A percentile compares a stretch with the other conserved stretches of the same genome.
Conservation (phyloP, 768 basidiomycete species). For the Boletus speciosus region DNA sequence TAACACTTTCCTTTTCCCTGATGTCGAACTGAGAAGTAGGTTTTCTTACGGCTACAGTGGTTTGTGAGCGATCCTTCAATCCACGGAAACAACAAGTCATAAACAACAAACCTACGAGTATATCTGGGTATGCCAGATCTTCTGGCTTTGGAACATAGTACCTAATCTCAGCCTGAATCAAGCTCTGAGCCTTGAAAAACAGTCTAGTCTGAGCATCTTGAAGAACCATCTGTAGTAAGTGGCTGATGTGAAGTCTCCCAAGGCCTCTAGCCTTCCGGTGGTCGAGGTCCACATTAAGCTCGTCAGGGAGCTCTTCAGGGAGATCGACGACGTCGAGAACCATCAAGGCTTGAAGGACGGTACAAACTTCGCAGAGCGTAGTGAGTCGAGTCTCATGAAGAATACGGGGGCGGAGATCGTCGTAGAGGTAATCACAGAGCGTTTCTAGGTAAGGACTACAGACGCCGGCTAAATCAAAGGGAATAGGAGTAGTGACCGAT, state of each 20-base stretch:
- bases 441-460: conserved; percentile 85
- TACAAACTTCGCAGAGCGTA: conserved; percentile 92
- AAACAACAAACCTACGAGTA: conserved; percentile 58
- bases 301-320: conserved; percentile 28
- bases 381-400: conserved; percentile 88
- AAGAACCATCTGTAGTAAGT: conserved; percentile 81
- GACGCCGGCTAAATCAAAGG: conserved; percentile 5
- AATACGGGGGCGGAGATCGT: conserved; percentile 92
- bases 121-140: conserved; percentile 86
- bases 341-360: conserved; percentile 94
- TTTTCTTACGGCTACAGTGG: conserved; percentile 43
- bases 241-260: conserved; percentile 69
- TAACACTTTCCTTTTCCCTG: conserved; percentile 67
- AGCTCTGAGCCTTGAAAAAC: conserved; percentile 93
- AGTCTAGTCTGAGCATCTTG: conserved; percentile 95
- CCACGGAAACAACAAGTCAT: neutral
- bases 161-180: conserved; percentile 85
- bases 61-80: conserved; percentile 3
- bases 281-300: conserved; percentile 40
- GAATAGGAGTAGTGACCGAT: neutral
- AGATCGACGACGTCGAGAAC: conserved; percentile 70
- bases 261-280: conserved; percentile 39
- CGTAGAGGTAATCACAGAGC: conserved; percentile 91
- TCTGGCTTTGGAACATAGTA: conserved; percentile 74
- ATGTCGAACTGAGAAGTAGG: conserved; percentile 42